Percentiles rank a stretch among this genome's conserved stretches.
Evolutionary conservation across 208 protist species (phyloP).

Genomic region (Leishmania braziliensis): DNA sequence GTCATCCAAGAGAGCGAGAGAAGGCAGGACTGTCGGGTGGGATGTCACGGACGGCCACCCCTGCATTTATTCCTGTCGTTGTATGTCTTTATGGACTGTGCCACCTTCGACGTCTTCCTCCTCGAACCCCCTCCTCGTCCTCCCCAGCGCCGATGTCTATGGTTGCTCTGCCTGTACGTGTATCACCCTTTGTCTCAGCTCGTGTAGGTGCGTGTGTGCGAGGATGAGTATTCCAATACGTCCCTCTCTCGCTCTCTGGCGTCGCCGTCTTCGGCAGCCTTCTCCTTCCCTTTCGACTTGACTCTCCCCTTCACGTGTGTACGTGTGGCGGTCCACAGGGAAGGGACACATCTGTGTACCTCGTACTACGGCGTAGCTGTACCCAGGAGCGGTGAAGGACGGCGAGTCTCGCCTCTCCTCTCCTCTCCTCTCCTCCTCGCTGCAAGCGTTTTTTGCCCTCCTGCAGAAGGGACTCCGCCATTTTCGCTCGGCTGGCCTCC

Average conservation of each 20-base stretch:
- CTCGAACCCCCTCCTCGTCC: background rate
- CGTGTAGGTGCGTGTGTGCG: conserved; percentile 4
- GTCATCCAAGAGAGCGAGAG: background rate
- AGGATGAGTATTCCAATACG: background rate
- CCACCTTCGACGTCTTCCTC: background rate
- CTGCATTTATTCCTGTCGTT: background rate
- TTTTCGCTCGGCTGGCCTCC: background rate
- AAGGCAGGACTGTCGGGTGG: background rate
- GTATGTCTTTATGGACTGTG: background rate
- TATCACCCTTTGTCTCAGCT: conserved; percentile 6
- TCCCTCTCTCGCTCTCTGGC: background rate
- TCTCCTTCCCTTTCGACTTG: background rate
- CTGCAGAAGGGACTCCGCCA: background rate
- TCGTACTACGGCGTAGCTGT: background rate
- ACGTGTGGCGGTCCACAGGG: background rate
- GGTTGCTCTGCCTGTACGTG: conserved; percentile 12
- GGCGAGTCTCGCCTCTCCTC: background rate
- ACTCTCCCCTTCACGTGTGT: background rate
- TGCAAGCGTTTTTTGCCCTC: background rate
- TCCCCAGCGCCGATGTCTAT: background rate
- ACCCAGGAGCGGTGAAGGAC: background rate
- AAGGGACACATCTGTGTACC: background rate
- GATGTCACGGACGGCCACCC: too few species aligned
- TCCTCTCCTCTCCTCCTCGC: background rate
- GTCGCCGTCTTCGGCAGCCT: background rate